Base-by-base conservation (phyloP, 1,284 basidiomycete species). In the Ustilago tritici region DNA sequence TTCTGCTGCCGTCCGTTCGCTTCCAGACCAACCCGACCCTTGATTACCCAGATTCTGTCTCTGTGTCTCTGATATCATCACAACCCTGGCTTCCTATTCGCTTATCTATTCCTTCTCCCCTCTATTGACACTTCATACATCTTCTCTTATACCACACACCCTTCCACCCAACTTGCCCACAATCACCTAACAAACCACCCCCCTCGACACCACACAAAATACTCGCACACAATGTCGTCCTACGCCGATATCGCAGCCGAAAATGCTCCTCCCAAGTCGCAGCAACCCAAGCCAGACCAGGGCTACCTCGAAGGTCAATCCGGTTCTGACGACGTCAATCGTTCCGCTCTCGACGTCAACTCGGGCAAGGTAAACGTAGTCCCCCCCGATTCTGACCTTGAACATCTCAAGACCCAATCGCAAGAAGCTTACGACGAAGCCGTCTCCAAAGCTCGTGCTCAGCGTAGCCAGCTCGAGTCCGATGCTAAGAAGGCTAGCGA, bases 401-500 rank as follows among this genome's bases (percentile, higher is more conserved):
- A 81, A 35, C 64, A 82, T 56, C 67, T 81, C 62, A 78, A 77
- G 74, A 82, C 81, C n/a, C 65, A 81, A 54, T 75, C 74, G 12
- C 61, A 70, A 38, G 78, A 81, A 28, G 70, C 70, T n/a, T 69
- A 72, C 60, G 70, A 79, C 11, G 63, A 79, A 35, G 73, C 76
- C 5, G 69, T 72, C 15, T 49, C 66, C 36, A 64, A 69, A 31
- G 75, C 76, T 0, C 65, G 69, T 34, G 76, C 78, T 57, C 66
- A 78, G 53, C 70, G 70, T 34, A 66, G 56, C 35, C 75, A 78
- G 67, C 56, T 72, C 67, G 71, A 78, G 35, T 32, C 54, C 17
- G 72, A 75, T 8, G 78, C 78, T 35, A 63, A 70, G 55, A 66
- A 70, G 50, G 64, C 65, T 2, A 46, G 55, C 17, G 64, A 79